phyloP scores from a whole-genome alignment of 129 eudicot species.

The Chrysanthemum lavandulifolium region DNA sequence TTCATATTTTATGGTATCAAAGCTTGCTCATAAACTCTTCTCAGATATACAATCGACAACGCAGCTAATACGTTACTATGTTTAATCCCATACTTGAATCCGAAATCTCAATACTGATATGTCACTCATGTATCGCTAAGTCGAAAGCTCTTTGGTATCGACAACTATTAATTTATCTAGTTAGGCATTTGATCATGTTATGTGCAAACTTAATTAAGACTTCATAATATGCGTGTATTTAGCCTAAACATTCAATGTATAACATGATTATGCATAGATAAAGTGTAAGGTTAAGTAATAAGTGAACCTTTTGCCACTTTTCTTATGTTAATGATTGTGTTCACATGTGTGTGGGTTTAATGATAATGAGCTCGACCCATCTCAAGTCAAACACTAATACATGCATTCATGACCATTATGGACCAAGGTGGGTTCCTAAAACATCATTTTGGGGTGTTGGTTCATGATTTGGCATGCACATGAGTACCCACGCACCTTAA shows the following conservation, averaged over 20 bases:
- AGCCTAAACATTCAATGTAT: background rate
- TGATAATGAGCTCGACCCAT: conserved; percentile 37
- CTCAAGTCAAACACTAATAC: conserved; percentile 43
- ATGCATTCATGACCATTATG: conserved; percentile 38
- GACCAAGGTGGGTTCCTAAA: conserved; percentile 41
- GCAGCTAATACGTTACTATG: too few relatives aligned
- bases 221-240: background rate
- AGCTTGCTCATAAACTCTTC: too few relatives aligned
- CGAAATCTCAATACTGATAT: too few relatives aligned
- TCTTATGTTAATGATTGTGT: conserved; percentile 32
- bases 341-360: conserved; percentile 34
- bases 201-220: too few relatives aligned
- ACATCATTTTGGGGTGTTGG: conserved; percentile 30
- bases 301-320: conserved; percentile 33
- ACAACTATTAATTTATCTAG: too few relatives aligned
- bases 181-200: too few relatives aligned
- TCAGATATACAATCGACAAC: too few relatives aligned
- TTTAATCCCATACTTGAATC: too few relatives aligned
- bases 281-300: conserved; percentile 32
- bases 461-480: conserved; percentile 40
- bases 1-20: background rate
- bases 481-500: conserved; percentile 24
- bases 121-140: too few relatives aligned
- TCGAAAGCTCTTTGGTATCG: too few relatives aligned
- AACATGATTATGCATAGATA: conserved; percentile 24